These are phyloP conservation scores for Phylloporus sp. DNA, from an alignment of 768 basidiomycete genomes.

Conservation along the genomic window DNA sequence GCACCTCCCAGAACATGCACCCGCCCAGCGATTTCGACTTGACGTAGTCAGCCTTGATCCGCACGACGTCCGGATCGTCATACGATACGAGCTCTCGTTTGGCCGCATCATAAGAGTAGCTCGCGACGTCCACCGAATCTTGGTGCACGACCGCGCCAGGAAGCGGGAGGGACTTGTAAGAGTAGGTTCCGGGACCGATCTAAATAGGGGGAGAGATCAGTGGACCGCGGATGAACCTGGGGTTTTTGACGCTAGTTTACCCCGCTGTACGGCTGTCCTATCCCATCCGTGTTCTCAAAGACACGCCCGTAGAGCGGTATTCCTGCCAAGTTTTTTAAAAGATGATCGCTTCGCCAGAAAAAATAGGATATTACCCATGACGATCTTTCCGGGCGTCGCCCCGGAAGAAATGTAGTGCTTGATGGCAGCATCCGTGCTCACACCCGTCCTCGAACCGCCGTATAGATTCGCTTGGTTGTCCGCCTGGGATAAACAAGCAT, in stretches of 20 bases:
- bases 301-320: slow-evolving; percentile 80
- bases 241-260: slow-evolving; percentile 33
- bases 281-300: slow-evolving; percentile 64
- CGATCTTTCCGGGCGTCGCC: slow-evolving; percentile 60
- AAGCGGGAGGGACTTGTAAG: slow-evolving; percentile 70
- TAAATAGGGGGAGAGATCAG: slow-evolving; percentile 24
- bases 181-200: slow-evolving; percentile 73
- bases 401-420: slow-evolving; percentile 56
- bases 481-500: slow-evolving; percentile 23
- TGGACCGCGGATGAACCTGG: background rate
- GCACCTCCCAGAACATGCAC: slow-evolving; percentile 69
- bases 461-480: slow-evolving; percentile 67
- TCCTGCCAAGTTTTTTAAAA: slow-evolving; percentile 29
- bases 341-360: background rate
- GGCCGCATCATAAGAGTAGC: slow-evolving; percentile 70
- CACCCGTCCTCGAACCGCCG: slow-evolving; percentile 53
- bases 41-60: slow-evolving; percentile 65
- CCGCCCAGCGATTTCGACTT: slow-evolving; percentile 55
- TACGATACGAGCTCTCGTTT: slow-evolving; percentile 69
- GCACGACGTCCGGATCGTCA: slow-evolving; percentile 66
- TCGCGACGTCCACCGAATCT: slow-evolving; percentile 64
- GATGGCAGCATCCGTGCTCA: slow-evolving; percentile 65
- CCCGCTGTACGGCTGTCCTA: slow-evolving; percentile 65
- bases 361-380: slow-evolving; percentile 43
- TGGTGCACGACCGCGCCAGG: slow-evolving; percentile 57